These are phyloP conservation scores for Acacia acuminata DNA, from an alignment of 306 rosid genomes.

Conservation along the genomic window DNA sequence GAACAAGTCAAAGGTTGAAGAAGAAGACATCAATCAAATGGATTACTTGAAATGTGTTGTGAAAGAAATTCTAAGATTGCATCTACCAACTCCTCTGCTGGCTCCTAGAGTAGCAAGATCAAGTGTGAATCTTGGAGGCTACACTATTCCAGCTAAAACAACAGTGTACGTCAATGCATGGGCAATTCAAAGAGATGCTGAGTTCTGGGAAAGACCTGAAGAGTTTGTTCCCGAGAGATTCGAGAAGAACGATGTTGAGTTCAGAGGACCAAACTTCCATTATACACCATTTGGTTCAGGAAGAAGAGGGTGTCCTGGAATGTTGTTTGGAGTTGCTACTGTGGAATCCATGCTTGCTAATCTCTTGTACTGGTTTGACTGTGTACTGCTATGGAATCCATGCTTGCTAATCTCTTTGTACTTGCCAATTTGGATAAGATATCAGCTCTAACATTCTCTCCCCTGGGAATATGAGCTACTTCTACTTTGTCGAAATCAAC, in stretches of 20 bases:
- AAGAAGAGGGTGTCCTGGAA: constrained; percentile 38
- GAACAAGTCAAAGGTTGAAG: constrained; percentile 35
- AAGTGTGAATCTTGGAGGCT: constrained; percentile 34
- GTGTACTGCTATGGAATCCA: not conserved
- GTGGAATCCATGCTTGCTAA: constrained; percentile 36
- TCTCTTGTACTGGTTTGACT: constrained; percentile 42
- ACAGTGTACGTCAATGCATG: constrained; percentile 37
- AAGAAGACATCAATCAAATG: constrained; percentile 47
- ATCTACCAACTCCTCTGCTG: constrained; percentile 41
- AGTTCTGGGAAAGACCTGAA: constrained; percentile 30
- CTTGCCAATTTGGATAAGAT: too few species aligned
- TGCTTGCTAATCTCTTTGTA: too few species aligned
- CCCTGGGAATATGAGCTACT: too few species aligned
- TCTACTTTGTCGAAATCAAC: too few species aligned
- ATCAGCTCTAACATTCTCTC: too few species aligned
- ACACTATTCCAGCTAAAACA: constrained; percentile 41
- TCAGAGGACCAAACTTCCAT: not conserved
- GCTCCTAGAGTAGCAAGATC: constrained; percentile 38
- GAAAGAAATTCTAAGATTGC: constrained; percentile 57
- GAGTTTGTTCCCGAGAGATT: constrained; percentile 37
- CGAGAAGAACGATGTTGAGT: not conserved
- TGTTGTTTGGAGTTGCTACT: not conserved
- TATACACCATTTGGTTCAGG: constrained; percentile 39
- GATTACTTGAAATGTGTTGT: constrained; percentile 44
- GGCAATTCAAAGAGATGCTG: constrained; percentile 49